Percentiles rank a stretch among this genome's conserved stretches.
Evolutionary conservation across 306 rosid genomes (phyloP).

Genomic region (Trichosanthes truncata): DNA sequence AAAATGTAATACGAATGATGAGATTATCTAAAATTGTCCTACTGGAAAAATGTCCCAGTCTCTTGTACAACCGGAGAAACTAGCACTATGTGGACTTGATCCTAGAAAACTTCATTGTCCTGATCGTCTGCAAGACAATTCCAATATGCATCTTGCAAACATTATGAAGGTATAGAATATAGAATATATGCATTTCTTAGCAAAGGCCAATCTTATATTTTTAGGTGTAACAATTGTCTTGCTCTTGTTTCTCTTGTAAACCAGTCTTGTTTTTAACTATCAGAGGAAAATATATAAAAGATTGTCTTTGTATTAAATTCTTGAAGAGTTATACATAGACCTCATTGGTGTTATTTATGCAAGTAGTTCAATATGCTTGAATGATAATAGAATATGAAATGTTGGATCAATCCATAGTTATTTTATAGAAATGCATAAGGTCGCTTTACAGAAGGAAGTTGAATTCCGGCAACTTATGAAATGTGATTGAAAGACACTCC

Average conservation of each 20-base stretch:
- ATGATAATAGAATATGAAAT: neutral
- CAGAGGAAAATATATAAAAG: neutral
- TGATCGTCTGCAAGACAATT: constrained; percentile 79
- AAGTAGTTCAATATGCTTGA: neutral
- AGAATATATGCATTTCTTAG: neutral
- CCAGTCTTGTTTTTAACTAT: neutral
- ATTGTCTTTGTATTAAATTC: neutral
- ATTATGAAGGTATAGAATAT: constrained; percentile 49
- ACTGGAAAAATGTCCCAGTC: constrained; percentile 25
- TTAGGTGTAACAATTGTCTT: neutral
- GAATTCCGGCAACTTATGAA: neutral
- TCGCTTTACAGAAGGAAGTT: neutral
- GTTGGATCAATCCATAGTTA: neutral
- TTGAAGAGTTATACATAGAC: neutral
- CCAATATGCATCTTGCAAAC: constrained; percentile 54
- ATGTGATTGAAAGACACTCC: neutral
- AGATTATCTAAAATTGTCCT: constrained; percentile 13
- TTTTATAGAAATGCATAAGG: neutral
- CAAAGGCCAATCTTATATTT: neutral
- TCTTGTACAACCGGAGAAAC: constrained; percentile 57
- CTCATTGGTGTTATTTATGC: neutral
- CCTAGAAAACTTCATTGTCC: constrained; percentile 61
- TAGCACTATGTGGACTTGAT: constrained; percentile 84
- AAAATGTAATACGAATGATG: constrained; percentile 10
- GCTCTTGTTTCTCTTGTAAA: neutral